Evolutionary conservation across 2,329 filamentous ascomycete species (phyloP), one percentile per base, ranked within the genome.

Genomic region (Shiraia sp.): DNA sequence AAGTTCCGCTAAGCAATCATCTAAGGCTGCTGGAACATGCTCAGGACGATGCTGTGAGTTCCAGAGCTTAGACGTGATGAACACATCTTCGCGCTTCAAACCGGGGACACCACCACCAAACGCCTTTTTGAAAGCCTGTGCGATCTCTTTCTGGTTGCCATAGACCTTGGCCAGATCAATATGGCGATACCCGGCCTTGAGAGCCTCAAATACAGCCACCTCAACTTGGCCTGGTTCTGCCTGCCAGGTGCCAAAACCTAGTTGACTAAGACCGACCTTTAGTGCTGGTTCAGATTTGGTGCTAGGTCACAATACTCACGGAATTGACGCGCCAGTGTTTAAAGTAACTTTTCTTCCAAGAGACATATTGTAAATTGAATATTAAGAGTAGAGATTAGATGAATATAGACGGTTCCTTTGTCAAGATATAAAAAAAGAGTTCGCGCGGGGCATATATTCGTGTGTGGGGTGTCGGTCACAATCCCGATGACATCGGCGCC

Each of bases 1-100:
- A 81, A 87, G 87, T 91, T 78, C 91, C 38, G 83, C 79, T 61
- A 92, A 73, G 59, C 83, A 86, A 75, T 55, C 80, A 77, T 52
- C 92, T 72, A 93, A 89, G 66, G 83, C 83, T 70, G 81, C 81
- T 68, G 75, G 78, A 62, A 92, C 89, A 57, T 80, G 78, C 32
- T 58, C 37, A 14, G 57, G 55, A 61, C 90, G 86, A 76, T 95
- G 88, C 80, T 90, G 93, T 55, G 84, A 84, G 76, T 91, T 90
- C 89, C 89, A 95, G 45, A 95, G 84, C 79, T 95, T 95, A 69
- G 87, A 90, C 53, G 90, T 61, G 42, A 63, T 57, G 48, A 61
- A 63, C 30, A 63, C 42, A 22, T 61, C 56, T 32, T 63, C 88
- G 26, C 59, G 55, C 48, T 59, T 58, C 26, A 60, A 40, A 22